phyloP scores from a whole-genome alignment of 2,329 filamentous ascomycete genomes.

The Penicillium brasilianum region DNA sequence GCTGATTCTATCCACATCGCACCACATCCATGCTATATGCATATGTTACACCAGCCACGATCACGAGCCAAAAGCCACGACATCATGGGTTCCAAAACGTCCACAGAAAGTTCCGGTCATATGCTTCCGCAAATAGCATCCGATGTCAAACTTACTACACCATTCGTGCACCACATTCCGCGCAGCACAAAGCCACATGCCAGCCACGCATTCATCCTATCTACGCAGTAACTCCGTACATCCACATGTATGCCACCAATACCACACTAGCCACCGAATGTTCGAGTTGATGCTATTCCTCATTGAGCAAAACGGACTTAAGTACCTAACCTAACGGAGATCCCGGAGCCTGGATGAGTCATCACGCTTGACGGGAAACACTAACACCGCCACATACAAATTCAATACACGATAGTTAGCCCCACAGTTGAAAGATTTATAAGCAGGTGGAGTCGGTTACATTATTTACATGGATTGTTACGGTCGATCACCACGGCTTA shows the following conservation, averaged over 20 bases:
- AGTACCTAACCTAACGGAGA: not conserved
- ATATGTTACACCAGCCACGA: not conserved
- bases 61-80: constrained; percentile 5
- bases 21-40: not conserved
- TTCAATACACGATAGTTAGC: not conserved
- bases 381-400: not conserved
- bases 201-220: constrained; percentile 9
- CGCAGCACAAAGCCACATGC: constrained; percentile 8
- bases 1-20: not conserved
- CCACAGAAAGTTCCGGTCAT: not conserved
- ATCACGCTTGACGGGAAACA: not conserved
- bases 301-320: not conserved
- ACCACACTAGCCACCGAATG: not conserved
- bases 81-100: not conserved
- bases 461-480: too few relatives aligned
- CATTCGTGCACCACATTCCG: constrained; percentile 13
- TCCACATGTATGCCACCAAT: not conserved
- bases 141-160: not conserved
- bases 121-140: not conserved
- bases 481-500: not conserved
- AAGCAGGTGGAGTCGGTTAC: too few relatives aligned
- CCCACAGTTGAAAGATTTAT: constrained; percentile 3
- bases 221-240: not conserved
- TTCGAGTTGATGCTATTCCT: constrained; percentile 3
- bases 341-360: not conserved